Base-by-base conservation (phyloP, 257 asterid species). In the Mitragyna speciosa region DNA sequence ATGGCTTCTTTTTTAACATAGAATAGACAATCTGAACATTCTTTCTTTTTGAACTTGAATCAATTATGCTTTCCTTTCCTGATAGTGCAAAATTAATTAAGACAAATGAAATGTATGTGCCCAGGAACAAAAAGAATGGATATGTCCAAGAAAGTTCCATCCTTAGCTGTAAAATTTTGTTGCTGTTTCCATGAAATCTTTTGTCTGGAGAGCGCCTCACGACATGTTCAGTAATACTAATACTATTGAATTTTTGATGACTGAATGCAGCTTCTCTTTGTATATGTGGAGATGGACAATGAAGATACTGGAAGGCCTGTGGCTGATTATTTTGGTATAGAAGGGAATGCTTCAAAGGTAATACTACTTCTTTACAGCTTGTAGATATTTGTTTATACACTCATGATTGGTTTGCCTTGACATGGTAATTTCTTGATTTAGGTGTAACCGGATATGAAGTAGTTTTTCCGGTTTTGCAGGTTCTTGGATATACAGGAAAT, bases 261-360 rank as follows among this genome's bases (percentile, higher is more conserved):
- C 66, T 76, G 66, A 75, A 66, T 88, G 90, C 91, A 94, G 98
- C 91, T 96, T 81, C 49, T 92, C 76, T 96, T 92, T 76, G 94
- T 96, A 20, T 77, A 85, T 66, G 93, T 94, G 88, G 89, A 91
- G 79, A 69, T 86, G 85, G 96, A 89, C 86, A 86, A 94, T 84
- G 95, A 94, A 68, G 98, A 92, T 79, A 90, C 83, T 61, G 99
- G 98, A 82, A 90, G 79, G 86, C 97, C 98, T 4, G 97, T 96
- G 56, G 96, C 98, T 43, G 90, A 92, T 76, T 94, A 88, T 84
- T 94, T 94, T 87, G 97, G 99, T 74, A 83, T 92, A 73, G 82
- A 88, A 26, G 97, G 92, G 83, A 89, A 91, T 83, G 81, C 87
- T 83, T 89, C 97, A 72, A 88, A 87, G 79, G 99, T 96, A 86